phyloP scores from a whole-genome alignment of 352 stramenopile species.

The Phytophthora citricola region DNA sequence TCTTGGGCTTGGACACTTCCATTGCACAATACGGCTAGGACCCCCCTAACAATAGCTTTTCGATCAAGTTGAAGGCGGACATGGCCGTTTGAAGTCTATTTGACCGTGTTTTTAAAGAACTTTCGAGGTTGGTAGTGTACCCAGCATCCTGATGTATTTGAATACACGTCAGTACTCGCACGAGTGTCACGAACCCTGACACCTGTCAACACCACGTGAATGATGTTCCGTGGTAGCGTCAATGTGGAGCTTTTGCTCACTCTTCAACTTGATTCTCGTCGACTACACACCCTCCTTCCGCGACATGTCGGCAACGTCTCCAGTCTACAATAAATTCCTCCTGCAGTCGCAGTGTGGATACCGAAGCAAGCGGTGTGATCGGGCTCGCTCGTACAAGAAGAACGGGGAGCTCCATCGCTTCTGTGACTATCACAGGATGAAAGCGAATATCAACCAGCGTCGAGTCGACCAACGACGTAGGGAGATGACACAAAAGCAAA shows the following conservation, averaged over 20 bases:
- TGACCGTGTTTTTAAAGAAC: neutral
- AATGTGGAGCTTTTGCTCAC: neutral
- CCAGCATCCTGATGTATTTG: slow-evolving; percentile 16
- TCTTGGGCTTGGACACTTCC: slow-evolving; percentile 15
- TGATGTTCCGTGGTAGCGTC: slow-evolving; percentile 7
- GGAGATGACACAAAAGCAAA: slow-evolving; percentile 4
- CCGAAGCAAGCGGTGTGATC: slow-evolving; percentile 51
- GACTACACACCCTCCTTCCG: neutral
- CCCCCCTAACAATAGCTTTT: slow-evolving; percentile 17
- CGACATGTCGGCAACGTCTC: neutral
- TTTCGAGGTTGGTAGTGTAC: slow-evolving; percentile 3
- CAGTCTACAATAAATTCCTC: neutral
- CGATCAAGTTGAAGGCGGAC: slow-evolving; percentile 15
- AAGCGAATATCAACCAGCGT: slow-evolving; percentile 58
- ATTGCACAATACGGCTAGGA: slow-evolving; percentile 3
- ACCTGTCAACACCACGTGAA: slow-evolving; percentile 6
- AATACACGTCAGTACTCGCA: slow-evolving; percentile 17
- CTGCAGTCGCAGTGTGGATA: slow-evolving; percentile 28
- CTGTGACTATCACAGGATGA: slow-evolving; percentile 52
- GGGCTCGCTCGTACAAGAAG: slow-evolving; percentile 40
- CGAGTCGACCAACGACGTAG: slow-evolving; percentile 32
- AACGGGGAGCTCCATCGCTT: slow-evolving; percentile 52
- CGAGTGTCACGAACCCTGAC: neutral
- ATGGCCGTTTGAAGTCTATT: slow-evolving; percentile 11
- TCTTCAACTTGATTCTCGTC: slow-evolving; percentile 17